phyloP scores from a whole-genome alignment of 2,329 filamentous ascomycete genomes.

The Diaporthe longicolla region DNA sequence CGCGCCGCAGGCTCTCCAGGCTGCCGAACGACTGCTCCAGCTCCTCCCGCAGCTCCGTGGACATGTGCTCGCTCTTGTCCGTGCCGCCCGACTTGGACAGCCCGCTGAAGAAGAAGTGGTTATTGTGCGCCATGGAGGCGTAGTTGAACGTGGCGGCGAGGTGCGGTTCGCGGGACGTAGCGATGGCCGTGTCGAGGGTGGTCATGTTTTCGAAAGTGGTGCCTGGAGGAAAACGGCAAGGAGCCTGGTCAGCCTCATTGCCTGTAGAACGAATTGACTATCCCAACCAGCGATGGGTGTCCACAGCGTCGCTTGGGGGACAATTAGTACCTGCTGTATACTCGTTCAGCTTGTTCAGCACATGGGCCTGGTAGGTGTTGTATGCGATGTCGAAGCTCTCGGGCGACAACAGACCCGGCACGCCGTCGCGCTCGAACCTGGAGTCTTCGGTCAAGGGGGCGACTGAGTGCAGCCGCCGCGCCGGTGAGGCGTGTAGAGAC shows the following conservation, averaged over 20 bases:
- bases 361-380: slow-evolving; percentile 82
- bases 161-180: slow-evolving; percentile 83
- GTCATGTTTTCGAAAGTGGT: slow-evolving; percentile 73
- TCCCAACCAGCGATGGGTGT: not conserved
- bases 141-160: slow-evolving; percentile 91
- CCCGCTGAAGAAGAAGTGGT: slow-evolving; percentile 82
- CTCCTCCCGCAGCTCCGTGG: slow-evolving; percentile 64
- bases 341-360: slow-evolving; percentile 82
- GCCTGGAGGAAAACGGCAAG: slow-evolving; percentile 59
- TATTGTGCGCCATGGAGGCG: slow-evolving; percentile 97
- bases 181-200: slow-evolving; percentile 78
- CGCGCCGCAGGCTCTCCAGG: slow-evolving; percentile 83
- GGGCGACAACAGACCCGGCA: slow-evolving; percentile 79
- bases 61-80: slow-evolving; percentile 61
- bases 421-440: slow-evolving; percentile 57
- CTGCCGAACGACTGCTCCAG: slow-evolving; percentile 83
- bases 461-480: slow-evolving; percentile 55
- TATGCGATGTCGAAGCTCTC: slow-evolving; percentile 83
- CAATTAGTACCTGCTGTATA: slow-evolving; percentile 75
- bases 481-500: slow-evolving; percentile 38
- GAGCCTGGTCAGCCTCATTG: slow-evolving; percentile 31
- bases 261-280: not conserved
- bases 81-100: slow-evolving; percentile 53
- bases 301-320: not conserved
- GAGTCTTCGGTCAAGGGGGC: slow-evolving; percentile 63